Evolutionary conservation across 768 basidiomycete genomes (phyloP), one percentile per base, ranked within the genome.

Genomic region (Serendipita sp.): DNA sequence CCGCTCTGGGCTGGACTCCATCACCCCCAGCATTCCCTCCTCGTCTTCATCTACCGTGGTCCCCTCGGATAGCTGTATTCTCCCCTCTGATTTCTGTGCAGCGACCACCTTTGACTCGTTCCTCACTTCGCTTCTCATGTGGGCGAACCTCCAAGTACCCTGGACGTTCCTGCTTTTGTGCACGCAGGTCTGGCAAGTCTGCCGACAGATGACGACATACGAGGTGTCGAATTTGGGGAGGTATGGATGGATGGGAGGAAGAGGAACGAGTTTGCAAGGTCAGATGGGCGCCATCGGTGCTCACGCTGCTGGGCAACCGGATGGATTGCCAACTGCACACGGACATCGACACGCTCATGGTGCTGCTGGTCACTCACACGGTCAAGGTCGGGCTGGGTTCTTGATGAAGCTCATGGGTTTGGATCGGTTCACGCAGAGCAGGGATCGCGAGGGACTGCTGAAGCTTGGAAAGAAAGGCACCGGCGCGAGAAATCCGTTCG

Each of bases 221-320:
- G 95, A 99, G 72, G 91, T 98, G 2, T 86, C 86, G 66, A 99
- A 99, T 71, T 83, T 98, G 2, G 92, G 95, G 2, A 83, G 95
- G 53, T 97, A 86, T 71, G 95, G 96, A 11, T 97, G 86, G 77
- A 95, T 99, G 92, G 95, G 96, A 44, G 94, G 94, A 0, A 84
- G 90, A 45, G 83, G 83, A 18, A 81, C 84, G 2, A 83, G 80
- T 44, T 77, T 88, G 18, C 77, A 77, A 4, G 78, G 83, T 4
- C 89, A 92, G 72, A 88, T 88, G 86, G 86, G 89, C 2, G 87
- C 88, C 71, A 79, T 80, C n/a, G 86, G 88, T 69, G 67, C 73
- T 70, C 70, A 77, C 71, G 71, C 70, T 32, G 69, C 71, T 38
- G 68, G 68, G 35, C 2, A 66, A 16, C n/a, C 3, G 10, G 68